phyloP scores from a whole-genome alignment of 345 rosid species.

The Eucalyptus polyanthemos region DNA sequence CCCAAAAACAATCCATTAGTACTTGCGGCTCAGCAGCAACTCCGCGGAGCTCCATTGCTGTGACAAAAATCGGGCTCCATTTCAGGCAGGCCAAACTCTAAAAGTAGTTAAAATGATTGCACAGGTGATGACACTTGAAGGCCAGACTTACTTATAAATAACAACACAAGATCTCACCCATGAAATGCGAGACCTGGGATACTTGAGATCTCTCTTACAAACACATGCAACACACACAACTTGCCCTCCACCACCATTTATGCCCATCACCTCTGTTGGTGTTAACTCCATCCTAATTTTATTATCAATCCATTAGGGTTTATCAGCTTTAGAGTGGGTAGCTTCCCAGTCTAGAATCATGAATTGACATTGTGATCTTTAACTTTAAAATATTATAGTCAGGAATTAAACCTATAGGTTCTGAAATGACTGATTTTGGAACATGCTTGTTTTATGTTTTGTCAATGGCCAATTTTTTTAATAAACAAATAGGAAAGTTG shows the following conservation, averaged over 20 bases:
- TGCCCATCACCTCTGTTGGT: background rate
- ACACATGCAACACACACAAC: no score
- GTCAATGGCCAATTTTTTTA: background rate
- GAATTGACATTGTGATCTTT: background rate
- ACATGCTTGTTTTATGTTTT: background rate
- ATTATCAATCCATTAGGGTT: background rate
- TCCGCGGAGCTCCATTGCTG: background rate
- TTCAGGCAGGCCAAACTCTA: background rate
- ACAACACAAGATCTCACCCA: background rate
- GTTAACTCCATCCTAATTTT: background rate
- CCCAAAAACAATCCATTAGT: background rate
- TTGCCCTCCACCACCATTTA: no score
- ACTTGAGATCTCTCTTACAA: background rate
- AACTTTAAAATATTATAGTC: rapidly evolving
- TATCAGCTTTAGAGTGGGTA: background rate
- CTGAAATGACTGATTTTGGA: background rate
- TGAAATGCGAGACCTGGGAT: background rate
- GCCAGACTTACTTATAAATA: background rate
- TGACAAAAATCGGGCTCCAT: background rate
- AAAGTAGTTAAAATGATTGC: background rate
- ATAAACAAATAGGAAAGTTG: background rate
- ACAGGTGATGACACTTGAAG: background rate
- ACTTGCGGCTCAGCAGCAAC: background rate
- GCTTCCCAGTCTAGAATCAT: background rate
- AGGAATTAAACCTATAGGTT: background rate